Evolutionary conservation across 1,284 basidiomycete genomes (phyloP), one percentile per base, ranked within the genome.

Genomic region (Clitocybe nebularis): DNA sequence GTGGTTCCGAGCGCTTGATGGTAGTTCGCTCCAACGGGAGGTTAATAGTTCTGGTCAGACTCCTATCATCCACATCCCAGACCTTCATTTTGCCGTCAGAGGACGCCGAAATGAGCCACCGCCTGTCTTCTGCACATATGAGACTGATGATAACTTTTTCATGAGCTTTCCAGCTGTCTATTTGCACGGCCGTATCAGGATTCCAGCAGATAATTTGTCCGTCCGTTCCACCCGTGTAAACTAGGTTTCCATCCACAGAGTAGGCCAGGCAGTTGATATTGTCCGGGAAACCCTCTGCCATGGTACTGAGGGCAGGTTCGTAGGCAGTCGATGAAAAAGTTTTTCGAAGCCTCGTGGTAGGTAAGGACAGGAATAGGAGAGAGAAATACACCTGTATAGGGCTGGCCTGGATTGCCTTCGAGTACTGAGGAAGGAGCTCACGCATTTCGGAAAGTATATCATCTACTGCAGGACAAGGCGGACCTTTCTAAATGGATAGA

Each of bases 1-100:
- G 23, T 4, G 17, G 28, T 19, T 34, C 39, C 6, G 30, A 16
- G 4, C 39, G 26, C 39, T 33, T 41, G 4, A 33, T 13, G 2
- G 16, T 41, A 11, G 30, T 41, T 5, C 39, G 29, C 17, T 41
- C 39, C 21, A 14, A 23, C 7, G 30, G 39, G 24, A 41, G 33
- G 5, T 41, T 19, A 7, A 41, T n/a, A 8, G 29, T 14, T 10
- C 11, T 24, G 13, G 14, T 16, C 29, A 41, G 20, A 9, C 13
- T 17, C 24, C 23, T 17, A n/a, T 20, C 20, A n/a, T 23, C 10
- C 13, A 11, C 19, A 9, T 41, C 33, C 39, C 39, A 41, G 14
- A 41, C 21, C 14, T 41, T 41, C 21, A 41, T 4, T 10, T 17
- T 34, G 21, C 39, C 39, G 9, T 41, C 39, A 16, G 39, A 41